A percentile compares a stretch with the other conserved stretches of the same genome.
Evolutionary conservation across 192 early-diverging fungal genomes (phyloP).

Genomic region (Coemansia umbellata): DNA sequence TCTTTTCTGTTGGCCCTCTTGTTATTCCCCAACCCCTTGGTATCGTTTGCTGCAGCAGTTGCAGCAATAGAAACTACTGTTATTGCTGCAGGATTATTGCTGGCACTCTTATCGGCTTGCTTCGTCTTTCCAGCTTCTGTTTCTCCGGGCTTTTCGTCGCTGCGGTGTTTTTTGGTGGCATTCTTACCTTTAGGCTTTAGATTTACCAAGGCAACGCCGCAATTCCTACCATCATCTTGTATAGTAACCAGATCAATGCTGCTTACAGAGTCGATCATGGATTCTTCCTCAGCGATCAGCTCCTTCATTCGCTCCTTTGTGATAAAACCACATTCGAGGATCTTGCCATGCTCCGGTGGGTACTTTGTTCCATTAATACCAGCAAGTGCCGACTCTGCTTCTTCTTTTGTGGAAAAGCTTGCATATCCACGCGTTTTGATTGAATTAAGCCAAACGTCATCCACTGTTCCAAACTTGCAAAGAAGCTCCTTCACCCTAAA

Average conservation of each 20-base stretch:
- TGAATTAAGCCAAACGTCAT: slow-evolving; percentile 45
- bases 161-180: slow-evolving; percentile 26
- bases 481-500: slow-evolving; percentile 33
- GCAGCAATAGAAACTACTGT: slow-evolving; percentile 22
- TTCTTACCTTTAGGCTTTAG: neutral
- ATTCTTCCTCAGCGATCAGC: slow-evolving; percentile 31
- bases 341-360: slow-evolving; percentile 34
- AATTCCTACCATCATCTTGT: slow-evolving; percentile 24
- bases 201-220: slow-evolving; percentile 27
- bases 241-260: slow-evolving; percentile 22
- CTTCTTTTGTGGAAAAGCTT: slow-evolving; percentile 17
- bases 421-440: slow-evolving; percentile 48
- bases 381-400: slow-evolving; percentile 17
- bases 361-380: slow-evolving; percentile 27
- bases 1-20: neutral
- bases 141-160: slow-evolving; percentile 3
- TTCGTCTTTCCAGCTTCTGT: neutral
- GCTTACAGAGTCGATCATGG: slow-evolving; percentile 19
- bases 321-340: slow-evolving; percentile 38
- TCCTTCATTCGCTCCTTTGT: slow-evolving; percentile 28
- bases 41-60: slow-evolving; percentile 25
- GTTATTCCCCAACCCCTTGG: neutral
- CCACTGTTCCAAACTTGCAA: slow-evolving; percentile 15
- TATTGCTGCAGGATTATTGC: slow-evolving; percentile 11
- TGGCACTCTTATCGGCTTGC: neutral